These are phyloP conservation scores for Penicillium sp. DNA, from an alignment of 2,329 filamentous ascomycete genomes.

Conservation along the genomic window DNA sequence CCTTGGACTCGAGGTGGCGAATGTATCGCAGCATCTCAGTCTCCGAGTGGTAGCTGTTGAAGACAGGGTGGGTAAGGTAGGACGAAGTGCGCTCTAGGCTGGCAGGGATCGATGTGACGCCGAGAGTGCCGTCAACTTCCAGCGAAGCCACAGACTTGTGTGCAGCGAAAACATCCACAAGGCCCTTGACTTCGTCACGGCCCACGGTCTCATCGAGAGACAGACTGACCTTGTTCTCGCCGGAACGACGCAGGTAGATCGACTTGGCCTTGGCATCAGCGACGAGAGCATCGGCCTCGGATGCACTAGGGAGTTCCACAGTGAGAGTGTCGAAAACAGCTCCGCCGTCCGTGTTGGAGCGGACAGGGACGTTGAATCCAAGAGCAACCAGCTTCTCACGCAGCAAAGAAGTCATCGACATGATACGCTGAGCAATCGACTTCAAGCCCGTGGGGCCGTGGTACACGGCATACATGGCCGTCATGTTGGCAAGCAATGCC, in stretches of 20 bases:
- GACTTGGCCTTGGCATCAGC: conserved; percentile 47
- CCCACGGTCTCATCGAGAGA: conserved; percentile 72
- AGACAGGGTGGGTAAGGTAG: conserved; percentile 84
- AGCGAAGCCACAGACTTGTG: conserved; percentile 34
- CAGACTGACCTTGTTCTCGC: conserved; percentile 59
- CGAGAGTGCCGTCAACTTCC: conserved; percentile 32
- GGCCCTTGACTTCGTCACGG: conserved; percentile 50
- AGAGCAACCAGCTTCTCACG: conserved; percentile 58
- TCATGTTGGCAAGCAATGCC: conserved; percentile 91
- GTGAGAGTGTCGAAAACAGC: conserved; percentile 76
- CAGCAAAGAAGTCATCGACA: conserved; percentile 64
- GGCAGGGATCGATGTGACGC: conserved; percentile 42
- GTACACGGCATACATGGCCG: conserved; percentile 87
- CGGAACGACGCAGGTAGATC: conserved; percentile 60
- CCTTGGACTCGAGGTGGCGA: conserved; percentile 85
- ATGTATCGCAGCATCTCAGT: conserved; percentile 93
- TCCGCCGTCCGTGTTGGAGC: conserved; percentile 52
- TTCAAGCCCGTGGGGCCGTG: conserved; percentile 80
- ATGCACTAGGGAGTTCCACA: conserved; percentile 51
- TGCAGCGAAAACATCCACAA: conserved; percentile 52
- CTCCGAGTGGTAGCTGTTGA: conserved; percentile 92
- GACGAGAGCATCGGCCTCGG: conserved; percentile 49
- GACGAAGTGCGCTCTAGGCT: conserved; percentile 63
- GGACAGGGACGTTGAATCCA: conserved; percentile 59
- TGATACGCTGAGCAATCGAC: conserved; percentile 72